Percentiles rank a stretch among this genome's conserved stretches.
Conservation (phyloP, 2,329 filamentous ascomycete genomes). For the Cladophialophora immunda region DNA sequence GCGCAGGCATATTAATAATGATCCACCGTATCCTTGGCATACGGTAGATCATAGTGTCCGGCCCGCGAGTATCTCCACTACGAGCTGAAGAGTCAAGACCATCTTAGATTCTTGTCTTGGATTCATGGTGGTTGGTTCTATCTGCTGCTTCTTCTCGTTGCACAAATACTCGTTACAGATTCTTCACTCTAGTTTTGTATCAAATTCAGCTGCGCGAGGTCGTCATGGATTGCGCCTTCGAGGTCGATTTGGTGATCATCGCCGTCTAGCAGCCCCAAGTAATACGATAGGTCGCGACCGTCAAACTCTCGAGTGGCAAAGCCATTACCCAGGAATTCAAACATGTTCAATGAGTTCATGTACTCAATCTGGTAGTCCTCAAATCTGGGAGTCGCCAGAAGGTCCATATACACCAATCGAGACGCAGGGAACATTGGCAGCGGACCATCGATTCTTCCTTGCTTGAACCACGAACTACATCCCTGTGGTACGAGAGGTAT, state of each 20-base stretch:
- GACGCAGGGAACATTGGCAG: slow-evolving; percentile 50
- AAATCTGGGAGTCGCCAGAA: slow-evolving; percentile 48
- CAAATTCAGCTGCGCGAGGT: slow-evolving; percentile 24
- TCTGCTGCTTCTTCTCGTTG: neutral
- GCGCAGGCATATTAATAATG: neutral
- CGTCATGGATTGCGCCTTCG: slow-evolving; percentile 30
- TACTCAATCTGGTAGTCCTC: slow-evolving; percentile 54
- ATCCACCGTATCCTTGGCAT: neutral
- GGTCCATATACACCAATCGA: slow-evolving; percentile 50
- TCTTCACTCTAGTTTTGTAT: slow-evolving; percentile 15
- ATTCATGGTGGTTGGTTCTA: neutral
- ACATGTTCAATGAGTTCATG: slow-evolving; percentile 47
- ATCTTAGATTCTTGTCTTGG: too few species aligned
- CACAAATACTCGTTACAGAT: neutral
- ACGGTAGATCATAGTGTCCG: neutral
- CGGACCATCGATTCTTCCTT: slow-evolving; percentile 39
- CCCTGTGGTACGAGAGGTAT: slow-evolving; percentile 7
- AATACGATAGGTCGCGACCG: slow-evolving; percentile 57
- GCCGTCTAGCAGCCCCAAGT: slow-evolving; percentile 40
- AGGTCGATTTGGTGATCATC: slow-evolving; percentile 33
- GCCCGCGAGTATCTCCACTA: too few species aligned
- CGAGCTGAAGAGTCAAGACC: too few species aligned
- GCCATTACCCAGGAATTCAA: slow-evolving; percentile 53
- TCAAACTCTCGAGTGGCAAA: slow-evolving; percentile 55
- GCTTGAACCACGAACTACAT: slow-evolving; percentile 35